Evolutionary conservation across 345 rosid species (phyloP).

Genomic region (Ailanthus altissimus): DNA sequence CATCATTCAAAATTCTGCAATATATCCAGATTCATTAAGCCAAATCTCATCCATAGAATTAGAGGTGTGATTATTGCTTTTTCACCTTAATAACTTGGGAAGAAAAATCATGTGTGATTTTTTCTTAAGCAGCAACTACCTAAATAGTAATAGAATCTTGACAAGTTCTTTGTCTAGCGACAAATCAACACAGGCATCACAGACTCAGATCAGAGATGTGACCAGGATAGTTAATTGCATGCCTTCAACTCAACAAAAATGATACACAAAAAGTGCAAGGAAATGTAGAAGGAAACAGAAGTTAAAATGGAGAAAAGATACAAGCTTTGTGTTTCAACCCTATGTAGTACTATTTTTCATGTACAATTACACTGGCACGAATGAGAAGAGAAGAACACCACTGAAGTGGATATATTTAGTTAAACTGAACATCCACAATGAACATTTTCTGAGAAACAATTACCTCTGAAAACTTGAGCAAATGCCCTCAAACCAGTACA

Average conservation of each 20-base stretch:
- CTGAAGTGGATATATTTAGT: background rate
- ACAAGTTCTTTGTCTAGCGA: background rate
- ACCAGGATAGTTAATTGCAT: background rate
- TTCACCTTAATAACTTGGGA: background rate
- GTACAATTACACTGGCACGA: background rate
- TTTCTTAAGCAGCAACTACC: background rate
- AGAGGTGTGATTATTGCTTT: background rate
- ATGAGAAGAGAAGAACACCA: background rate
- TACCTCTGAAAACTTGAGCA: constrained; percentile 81
- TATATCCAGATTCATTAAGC: constrained; percentile 22
- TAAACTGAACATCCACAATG: background rate
- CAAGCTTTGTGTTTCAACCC: background rate
- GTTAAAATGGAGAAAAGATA: background rate
- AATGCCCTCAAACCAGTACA: constrained; percentile 84
- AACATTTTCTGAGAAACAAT: background rate
- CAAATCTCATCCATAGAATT: background rate
- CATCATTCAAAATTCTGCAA: constrained; percentile 79
- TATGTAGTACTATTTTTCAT: background rate
- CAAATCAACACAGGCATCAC: background rate
- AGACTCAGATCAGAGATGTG: background rate
- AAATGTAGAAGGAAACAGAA: background rate
- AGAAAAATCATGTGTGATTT: background rate
- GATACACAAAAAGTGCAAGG: background rate
- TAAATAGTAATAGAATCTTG: background rate
- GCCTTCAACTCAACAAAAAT: constrained; percentile 1